Evolutionary conservation across 1,284 basidiomycete species (phyloP).

Genomic region (Puccinia horiana): DNA sequence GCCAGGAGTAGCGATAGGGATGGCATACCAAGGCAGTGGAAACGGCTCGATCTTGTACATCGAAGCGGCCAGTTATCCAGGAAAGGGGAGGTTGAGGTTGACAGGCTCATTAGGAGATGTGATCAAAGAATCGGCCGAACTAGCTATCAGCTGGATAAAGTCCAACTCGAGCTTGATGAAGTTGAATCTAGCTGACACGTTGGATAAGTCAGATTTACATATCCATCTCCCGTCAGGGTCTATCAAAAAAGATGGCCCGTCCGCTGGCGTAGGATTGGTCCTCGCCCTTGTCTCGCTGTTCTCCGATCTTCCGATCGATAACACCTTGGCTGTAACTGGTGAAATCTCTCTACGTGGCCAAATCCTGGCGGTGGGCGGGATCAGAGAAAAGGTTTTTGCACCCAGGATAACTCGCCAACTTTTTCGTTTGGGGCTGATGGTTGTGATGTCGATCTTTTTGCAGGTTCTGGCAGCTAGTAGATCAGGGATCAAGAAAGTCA

Average conservation of each 20-base stretch:
- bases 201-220: constrained; percentile 79
- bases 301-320: constrained; percentile 71
- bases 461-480: constrained; percentile 74
- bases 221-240: constrained; percentile 76
- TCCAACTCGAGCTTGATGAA: constrained; percentile 77
- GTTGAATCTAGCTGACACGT: constrained; percentile 68
- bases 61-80: constrained; percentile 53
- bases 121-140: constrained; percentile 83
- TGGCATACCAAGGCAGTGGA: constrained; percentile 84
- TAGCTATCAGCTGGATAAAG: constrained; percentile 82
- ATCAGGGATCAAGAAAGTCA: constrained; percentile 75
- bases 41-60: constrained; percentile 77
- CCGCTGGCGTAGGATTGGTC: constrained; percentile 82
- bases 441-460: too few relatives aligned
- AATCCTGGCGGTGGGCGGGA: constrained; percentile 77
- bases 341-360: constrained; percentile 68
- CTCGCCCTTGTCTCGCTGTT: constrained; percentile 81
- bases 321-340: constrained; percentile 77
- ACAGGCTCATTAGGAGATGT: constrained; percentile 68
- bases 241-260: constrained; percentile 87
- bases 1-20: constrained; percentile 66
- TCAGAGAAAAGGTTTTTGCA: constrained; percentile 69
- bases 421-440: too few relatives aligned
- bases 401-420: too few relatives aligned
- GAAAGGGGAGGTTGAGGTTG: constrained; percentile 51